Evolutionary conservation across 176 grass and related monocot species (phyloP).

Genomic region (Eremochloa ophiuroides): DNA sequence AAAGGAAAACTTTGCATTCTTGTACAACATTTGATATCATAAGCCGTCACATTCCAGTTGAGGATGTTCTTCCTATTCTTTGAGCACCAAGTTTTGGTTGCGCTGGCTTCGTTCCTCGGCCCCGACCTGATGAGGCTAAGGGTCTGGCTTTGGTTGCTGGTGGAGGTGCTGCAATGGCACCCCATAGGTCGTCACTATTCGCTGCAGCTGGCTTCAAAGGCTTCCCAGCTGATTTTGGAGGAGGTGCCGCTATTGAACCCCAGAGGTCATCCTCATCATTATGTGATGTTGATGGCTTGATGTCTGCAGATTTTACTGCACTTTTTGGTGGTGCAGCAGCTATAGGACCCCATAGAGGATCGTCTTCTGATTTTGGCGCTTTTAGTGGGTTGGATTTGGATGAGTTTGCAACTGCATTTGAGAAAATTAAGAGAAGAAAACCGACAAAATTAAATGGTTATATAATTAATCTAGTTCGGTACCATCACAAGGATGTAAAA

Average conservation of each 20-base stretch:
- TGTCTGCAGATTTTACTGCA: conserved; percentile 39
- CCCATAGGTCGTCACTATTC: conserved; percentile 69
- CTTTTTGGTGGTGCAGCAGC: conserved; percentile 55
- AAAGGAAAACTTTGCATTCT: conserved; percentile 29
- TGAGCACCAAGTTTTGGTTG: conserved; percentile 91
- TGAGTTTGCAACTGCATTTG: conserved; percentile 46
- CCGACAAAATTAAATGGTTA: not conserved
- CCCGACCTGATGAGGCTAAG: conserved; percentile 68
- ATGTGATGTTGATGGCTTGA: conserved; percentile 43
- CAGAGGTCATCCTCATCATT: conserved; percentile 67
- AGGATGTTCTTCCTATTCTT: conserved; percentile 70
- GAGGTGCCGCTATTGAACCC: conserved; percentile 83
- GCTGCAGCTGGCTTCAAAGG: conserved; percentile 38
- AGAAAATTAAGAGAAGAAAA: conserved; percentile 22
- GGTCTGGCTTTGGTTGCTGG: conserved; percentile 89
- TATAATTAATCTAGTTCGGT: not conserved
- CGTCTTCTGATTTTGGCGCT: conserved; percentile 57
- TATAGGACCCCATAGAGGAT: conserved; percentile 71
- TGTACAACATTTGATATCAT: conserved; percentile 38
- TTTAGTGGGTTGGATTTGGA: conserved; percentile 42
- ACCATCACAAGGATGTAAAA: not conserved
- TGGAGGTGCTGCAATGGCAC: conserved; percentile 81
- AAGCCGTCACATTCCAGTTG: conserved; percentile 46
- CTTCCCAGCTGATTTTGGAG: conserved; percentile 65
- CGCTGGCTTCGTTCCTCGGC: conserved; percentile 66